Evolutionary conservation across 2,329 filamentous ascomycete species (phyloP), one percentile per base, ranked within the genome.

Genomic region (Pseudogymnoascus sp.): DNA sequence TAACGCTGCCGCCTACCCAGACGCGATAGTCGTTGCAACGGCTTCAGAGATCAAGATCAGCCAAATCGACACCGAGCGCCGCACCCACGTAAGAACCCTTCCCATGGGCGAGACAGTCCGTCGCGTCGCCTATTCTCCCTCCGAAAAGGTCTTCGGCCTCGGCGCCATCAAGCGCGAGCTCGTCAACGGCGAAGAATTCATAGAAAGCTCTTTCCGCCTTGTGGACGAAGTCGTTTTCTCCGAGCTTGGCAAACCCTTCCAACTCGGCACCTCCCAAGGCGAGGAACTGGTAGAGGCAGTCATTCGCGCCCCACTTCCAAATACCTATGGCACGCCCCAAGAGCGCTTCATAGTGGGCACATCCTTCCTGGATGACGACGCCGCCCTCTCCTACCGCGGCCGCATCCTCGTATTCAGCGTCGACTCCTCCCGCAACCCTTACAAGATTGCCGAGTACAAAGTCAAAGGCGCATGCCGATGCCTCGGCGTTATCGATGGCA

Each of bases 341-440:
- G 92, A 97, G 73, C 82, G 92, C 44, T 97, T 97, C 71, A 78
- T 97, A n/a, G 84, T 97, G 5, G 94, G 94, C 5, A 97, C 94
- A 0, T 90, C 90, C 63, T 92, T 89, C 69, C 73, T 93, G 33
- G 84, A 85, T 7, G 79, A 82, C 8, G 76, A 76, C 2, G 75
- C 80, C 16, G 77, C 75, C 18, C 71, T 74, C 16, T 79, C 81
- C 10, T 79, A 81, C n/a, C 80, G 84, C 38, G 94, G 94, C 0
- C 86, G 93, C 11, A 90, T 99, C 12, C 73, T 97, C 1, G 82
- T 97, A 0, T 84, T 97, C 33, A 92, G 95, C 60, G 85, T 97
- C 31, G 88, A 90, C 60, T 84, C 84, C 63, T 84, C 91, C 61
- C 84, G 90, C 60, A 85, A 84, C 61, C 82, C 94, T 11, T 92